phyloP scores from a whole-genome alignment of 345 rosid genomes.

The Citrus unshiu region DNA sequence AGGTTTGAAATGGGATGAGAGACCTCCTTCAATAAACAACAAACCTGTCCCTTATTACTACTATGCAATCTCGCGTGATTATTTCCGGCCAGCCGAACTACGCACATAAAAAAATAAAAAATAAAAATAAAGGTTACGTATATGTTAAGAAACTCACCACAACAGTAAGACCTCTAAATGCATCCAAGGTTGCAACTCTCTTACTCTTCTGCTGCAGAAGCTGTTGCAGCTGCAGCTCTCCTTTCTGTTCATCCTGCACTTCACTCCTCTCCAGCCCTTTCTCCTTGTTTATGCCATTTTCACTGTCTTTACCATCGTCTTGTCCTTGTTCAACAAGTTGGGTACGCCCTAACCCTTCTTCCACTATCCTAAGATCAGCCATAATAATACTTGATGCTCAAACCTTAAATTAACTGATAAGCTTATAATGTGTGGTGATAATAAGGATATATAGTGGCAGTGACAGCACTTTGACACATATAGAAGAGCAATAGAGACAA shows the following conservation, averaged over 20 bases:
- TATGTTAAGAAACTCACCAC: slow-evolving; percentile 28
- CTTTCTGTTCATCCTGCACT: slow-evolving; percentile 3
- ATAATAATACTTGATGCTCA: slow-evolving; percentile 3
- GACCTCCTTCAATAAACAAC: too few relatives aligned
- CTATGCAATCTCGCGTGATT: too few relatives aligned
- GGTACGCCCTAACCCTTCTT: slow-evolving; percentile 38
- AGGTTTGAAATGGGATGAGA: too few relatives aligned
- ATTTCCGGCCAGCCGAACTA: too few relatives aligned
- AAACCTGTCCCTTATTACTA: too few relatives aligned
- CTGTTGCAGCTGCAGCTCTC: slow-evolving; percentile 16
- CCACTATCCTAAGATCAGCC: slow-evolving; percentile 45
- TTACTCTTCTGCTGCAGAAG: slow-evolving; percentile 32
- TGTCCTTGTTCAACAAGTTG: slow-evolving; percentile 10
- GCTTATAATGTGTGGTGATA: too few relatives aligned
- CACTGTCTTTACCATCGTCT: slow-evolving; percentile 7
- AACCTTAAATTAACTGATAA: too few relatives aligned
- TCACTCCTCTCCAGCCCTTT: slow-evolving; percentile 3
- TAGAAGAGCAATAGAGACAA: too few relatives aligned
- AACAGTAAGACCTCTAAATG: slow-evolving; percentile 60
- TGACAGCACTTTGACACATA: too few relatives aligned
- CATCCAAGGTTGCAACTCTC: slow-evolving; percentile 58
- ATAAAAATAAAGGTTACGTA: too few relatives aligned
- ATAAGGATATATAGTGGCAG: too few relatives aligned
- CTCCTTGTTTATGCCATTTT: background rate
- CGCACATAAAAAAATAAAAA: too few relatives aligned